These are phyloP conservation scores for Gossypium sturtianum DNA, from an alignment of 345 rosid genomes.

Conservation along the genomic window DNA sequence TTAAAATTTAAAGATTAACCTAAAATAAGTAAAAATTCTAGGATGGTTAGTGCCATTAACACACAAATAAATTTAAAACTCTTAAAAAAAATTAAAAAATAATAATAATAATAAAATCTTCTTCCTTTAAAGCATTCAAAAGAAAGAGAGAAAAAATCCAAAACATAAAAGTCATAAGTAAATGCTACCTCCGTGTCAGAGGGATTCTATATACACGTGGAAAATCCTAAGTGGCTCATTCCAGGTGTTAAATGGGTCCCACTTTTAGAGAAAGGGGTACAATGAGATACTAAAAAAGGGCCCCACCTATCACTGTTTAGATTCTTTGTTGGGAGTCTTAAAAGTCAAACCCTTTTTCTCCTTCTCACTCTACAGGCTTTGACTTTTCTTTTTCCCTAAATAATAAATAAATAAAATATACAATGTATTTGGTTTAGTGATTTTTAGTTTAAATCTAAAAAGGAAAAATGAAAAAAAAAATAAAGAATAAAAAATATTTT, in stretches of 20 bases:
- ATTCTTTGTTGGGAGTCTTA: neutral
- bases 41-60: too few relatives aligned
- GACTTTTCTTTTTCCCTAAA: neutral
- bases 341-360: slow-evolving; percentile 8
- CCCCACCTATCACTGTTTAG: slow-evolving; percentile 8
- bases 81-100: too few relatives aligned
- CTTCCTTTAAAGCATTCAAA: neutral
- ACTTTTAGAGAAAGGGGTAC: neutral
- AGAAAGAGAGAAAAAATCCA: too few relatives aligned
- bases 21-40: too few relatives aligned
- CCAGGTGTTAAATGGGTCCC: neutral
- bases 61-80: too few relatives aligned
- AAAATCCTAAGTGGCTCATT: neutral
- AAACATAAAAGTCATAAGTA: too few relatives aligned
- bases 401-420: neutral
- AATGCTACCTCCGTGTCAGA: too few relatives aligned
- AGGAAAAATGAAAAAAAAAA: too few relatives aligned
- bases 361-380: neutral
- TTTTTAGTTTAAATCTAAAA: too few relatives aligned
- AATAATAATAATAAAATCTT: too few relatives aligned
- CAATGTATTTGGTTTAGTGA: neutral
- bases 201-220: neutral
- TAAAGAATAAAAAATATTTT: too few relatives aligned
- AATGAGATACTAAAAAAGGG: neutral
- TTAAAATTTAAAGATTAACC: too few relatives aligned